These are phyloP conservation scores for Ramichloridium luteum DNA, from an alignment of 2,329 filamentous ascomycete genomes.

Conservation along the genomic window DNA sequence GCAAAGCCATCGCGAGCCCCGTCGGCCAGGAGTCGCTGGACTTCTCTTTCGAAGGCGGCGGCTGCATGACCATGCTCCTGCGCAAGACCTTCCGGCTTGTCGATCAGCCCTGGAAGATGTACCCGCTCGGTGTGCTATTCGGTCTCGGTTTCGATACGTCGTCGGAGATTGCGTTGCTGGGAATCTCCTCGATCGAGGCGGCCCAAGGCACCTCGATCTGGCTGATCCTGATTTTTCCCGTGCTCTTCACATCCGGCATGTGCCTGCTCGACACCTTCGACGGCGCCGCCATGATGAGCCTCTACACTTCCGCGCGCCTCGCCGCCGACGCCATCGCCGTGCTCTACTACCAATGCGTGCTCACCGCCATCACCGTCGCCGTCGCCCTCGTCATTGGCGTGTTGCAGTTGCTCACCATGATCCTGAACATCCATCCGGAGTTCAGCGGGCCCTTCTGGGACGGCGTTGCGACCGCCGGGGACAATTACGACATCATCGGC, in stretches of 20 bases:
- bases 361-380: slow-evolving; percentile 70
- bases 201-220: slow-evolving; percentile 79
- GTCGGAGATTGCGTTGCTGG: slow-evolving; percentile 82
- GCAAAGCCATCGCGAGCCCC: slow-evolving; percentile 42
- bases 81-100: slow-evolving; percentile 64
- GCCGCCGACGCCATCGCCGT: slow-evolving; percentile 77
- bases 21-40: slow-evolving; percentile 27
- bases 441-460: slow-evolving; percentile 79
- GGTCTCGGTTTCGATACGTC: slow-evolving; percentile 92
- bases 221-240: slow-evolving; percentile 84
- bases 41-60: slow-evolving; percentile 65
- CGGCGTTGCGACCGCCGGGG: slow-evolving; percentile 61
- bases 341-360: slow-evolving; percentile 81
- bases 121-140: slow-evolving; percentile 72
- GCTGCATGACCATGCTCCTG: slow-evolving; percentile 60
- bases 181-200: slow-evolving; percentile 79
- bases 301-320: slow-evolving; percentile 73
- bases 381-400: slow-evolving; percentile 78
- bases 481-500: slow-evolving; percentile 77
- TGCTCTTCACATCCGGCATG: slow-evolving; percentile 91
- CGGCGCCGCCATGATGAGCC: slow-evolving; percentile 85
- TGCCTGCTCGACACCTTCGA: slow-evolving; percentile 87
- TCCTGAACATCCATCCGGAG: slow-evolving; percentile 57
- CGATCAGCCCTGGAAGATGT: slow-evolving; percentile 85
- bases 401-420: slow-evolving; percentile 69